Evolutionary conservation across 306 rosid species (phyloP), one percentile per base, ranked within the genome.

Genomic region (Amphicarpaea edgeworthii): DNA sequence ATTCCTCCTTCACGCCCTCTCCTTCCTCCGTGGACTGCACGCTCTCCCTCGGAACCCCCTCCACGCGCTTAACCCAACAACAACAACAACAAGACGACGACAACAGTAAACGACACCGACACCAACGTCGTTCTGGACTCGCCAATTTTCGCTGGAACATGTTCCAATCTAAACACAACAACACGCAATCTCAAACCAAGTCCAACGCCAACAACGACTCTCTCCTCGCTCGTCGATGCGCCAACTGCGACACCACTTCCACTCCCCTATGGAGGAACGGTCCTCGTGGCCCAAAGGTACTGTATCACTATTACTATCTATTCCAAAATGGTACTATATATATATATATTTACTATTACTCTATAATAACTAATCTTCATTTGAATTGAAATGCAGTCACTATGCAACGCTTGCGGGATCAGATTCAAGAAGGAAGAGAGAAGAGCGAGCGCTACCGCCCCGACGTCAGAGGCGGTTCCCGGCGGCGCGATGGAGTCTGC

Each of bases 211-310:
- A 49, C 75, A 68, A 49, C 28, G 98, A 96, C 28, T 73, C 99
- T 26, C 97, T 92, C 50, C 84, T 90, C 12, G 98, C 97, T 59
- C 99, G 98, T 61, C 97, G 98, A 6, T 96, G 99, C 28, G 99
- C 99, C 2, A 96, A 93, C 86, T 96, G 99, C 15, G 97, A 96
- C 84, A 92, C 99, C 77, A 96, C 98, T 73, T 96, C 99, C 8
- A 96, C 99, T 5, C 99, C 99, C 1, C 97, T 96, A 1, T 96
- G 99, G 99, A 86, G 99, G 59, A 96, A 96, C 54, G 99, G 99
- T 21, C 99, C 99, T 0, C 82, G 96, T 57, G 99, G 99, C 80
- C 99, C 99, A 0, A 96, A 96, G 98, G 99, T 95, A 12, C 6
- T 24, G 3, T 24, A 24, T n/a, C n/a, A n/a, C n/a, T n/a, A n/a